Evolutionary conservation across 2,329 filamentous ascomycete genomes (phyloP), one percentile per base, ranked within the genome.

Genomic region (Microdochium bolleyi): DNA sequence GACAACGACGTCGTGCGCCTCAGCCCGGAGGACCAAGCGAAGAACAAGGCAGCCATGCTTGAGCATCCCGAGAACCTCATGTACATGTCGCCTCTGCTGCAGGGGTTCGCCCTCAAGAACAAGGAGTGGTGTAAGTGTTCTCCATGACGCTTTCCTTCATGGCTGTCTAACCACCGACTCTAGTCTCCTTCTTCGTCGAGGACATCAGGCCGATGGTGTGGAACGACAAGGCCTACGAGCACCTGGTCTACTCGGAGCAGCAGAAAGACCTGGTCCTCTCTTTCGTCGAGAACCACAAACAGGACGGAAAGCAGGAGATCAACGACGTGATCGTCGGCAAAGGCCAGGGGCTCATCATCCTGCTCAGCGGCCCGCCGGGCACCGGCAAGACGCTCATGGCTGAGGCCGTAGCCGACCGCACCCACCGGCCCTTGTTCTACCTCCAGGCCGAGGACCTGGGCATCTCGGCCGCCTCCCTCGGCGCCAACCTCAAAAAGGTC

Each of bases 401-500:
- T 13, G 73, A 65, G 48, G 56, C 48, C 10, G 64, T 71, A 5
- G 66, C 72, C 5, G 75, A 71, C 52, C 55, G 58, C 16, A 59
- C 62, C 32, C 58, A 49, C 48, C 9, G 25, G 48, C 48, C 48
- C 14, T 24, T 49, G 4, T 49, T 49, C 25, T 25, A 27, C 48
- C 24, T 49, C 22, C 24, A 25, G 22, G 24, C 24, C 24, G 48
- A 75, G 41, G 75, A 79, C 54, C 65, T 80, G 13, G 77, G 76
- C 21, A 70, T 69, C 46, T 67, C 68, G 30, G 67, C 76, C 1
- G 64, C 65, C 2, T 59, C 64, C 56, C 57, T 95, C 1, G 90
- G 95, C 65, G 74, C 73, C 10, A 87, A 94, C 62, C 74, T 96
- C 9, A 87, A 91, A 64, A 88, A 88, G 67, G 91, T 95, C 50